These are phyloP conservation scores for Prunus salicina DNA, from an alignment of 306 rosid genomes.

Conservation along the genomic window DNA sequence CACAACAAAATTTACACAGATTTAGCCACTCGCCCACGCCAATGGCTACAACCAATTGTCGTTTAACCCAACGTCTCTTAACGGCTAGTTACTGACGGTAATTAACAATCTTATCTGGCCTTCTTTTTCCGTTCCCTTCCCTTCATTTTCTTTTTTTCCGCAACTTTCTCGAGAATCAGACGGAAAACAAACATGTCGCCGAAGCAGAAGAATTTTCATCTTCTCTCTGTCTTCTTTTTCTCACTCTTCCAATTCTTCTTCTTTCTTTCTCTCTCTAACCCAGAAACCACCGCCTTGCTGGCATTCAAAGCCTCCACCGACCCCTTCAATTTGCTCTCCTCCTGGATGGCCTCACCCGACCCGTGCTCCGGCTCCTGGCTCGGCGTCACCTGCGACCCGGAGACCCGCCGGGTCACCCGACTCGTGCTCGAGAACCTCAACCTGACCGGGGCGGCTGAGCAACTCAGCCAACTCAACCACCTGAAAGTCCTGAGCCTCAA, in stretches of 20 bases:
- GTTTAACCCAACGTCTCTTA: neutral
- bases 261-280: slow-evolving; percentile 19
- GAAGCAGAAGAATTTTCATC: neutral
- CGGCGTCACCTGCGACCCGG: slow-evolving; percentile 30
- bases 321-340: slow-evolving; percentile 18
- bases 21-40: neutral
- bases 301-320: slow-evolving; percentile 16
- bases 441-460: slow-evolving; percentile 22
- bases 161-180: neutral
- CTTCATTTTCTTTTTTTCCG: neutral
- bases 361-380: slow-evolving; percentile 27
- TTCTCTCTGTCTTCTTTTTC: neutral
- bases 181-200: neutral
- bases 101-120: too few relatives aligned
- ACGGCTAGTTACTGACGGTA: slow-evolving; percentile 3
- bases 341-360: slow-evolving; percentile 19
- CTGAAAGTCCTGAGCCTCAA: slow-evolving; percentile 32
- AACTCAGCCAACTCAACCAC: slow-evolving; percentile 11
- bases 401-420: slow-evolving; percentile 10
- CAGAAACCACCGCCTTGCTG: slow-evolving; percentile 5
- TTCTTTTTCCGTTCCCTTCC: neutral
- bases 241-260: neutral
- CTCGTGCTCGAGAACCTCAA: slow-evolving; percentile 26
- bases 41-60: too few relatives aligned
- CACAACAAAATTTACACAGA: neutral